phyloP scores from a whole-genome alignment of 805 yeast genomes.

The Candida krabiensis region DNA sequence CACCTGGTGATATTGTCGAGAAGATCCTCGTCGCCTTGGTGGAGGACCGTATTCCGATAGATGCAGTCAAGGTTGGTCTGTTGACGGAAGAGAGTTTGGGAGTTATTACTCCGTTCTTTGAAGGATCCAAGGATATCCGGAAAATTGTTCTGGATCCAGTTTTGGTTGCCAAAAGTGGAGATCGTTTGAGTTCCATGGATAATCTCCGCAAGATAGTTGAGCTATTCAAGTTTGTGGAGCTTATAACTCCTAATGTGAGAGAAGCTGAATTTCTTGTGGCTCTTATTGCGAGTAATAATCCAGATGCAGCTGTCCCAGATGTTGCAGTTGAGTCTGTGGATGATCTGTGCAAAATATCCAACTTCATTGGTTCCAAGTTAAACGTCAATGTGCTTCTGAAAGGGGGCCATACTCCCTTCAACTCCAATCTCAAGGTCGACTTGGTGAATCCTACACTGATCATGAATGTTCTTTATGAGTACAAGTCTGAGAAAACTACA shows the following conservation, averaged over 20 bases:
- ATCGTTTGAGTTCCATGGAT: constrained; percentile 48
- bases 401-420: constrained; percentile 76
- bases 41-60: constrained; percentile 55
- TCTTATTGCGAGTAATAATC: constrained; percentile 26
- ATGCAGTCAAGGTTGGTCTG: constrained; percentile 81
- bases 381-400: constrained; percentile 65
- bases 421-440: constrained; percentile 18
- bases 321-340: constrained; percentile 5
- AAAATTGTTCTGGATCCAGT: constrained; percentile 77
- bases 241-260: constrained; percentile 76
- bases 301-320: constrained; percentile 7
- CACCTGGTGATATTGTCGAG: constrained; percentile 45
- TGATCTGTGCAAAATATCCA: constrained; percentile 40
- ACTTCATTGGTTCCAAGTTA: constrained; percentile 35
- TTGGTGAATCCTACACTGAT: constrained; percentile 16
- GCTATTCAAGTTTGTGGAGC: constrained; percentile 17
- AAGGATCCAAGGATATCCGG: constrained; percentile 1
- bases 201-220: constrained; percentile 12
- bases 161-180: constrained; percentile 77
- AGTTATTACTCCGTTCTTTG: constrained; percentile 32
- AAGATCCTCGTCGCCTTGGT: constrained; percentile 55
- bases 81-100: constrained; percentile 50
- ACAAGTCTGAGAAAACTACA: constrained; percentile 34
- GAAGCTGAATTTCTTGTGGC: constrained; percentile 40
- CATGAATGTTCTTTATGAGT: constrained; percentile 31